Evolutionary conservation across 2,329 filamentous ascomycete genomes (phyloP), one percentile per base, ranked within the genome.

Genomic region (Aspergillus brasiliensis): DNA sequence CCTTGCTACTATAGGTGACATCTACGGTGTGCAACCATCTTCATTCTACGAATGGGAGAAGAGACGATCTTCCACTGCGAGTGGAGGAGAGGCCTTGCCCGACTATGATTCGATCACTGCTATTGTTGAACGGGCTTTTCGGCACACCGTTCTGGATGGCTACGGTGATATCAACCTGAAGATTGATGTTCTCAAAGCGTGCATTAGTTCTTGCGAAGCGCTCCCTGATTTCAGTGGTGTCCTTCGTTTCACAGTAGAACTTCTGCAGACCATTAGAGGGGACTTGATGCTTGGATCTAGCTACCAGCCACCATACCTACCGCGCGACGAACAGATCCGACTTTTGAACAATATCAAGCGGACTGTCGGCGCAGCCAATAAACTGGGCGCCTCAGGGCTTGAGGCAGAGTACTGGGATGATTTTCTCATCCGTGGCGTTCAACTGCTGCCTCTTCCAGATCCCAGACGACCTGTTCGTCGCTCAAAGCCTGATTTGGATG

Each of bases 371-470:
- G 86, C 95, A n/a, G 89, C 91, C 0, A 86, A 85, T 61, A 88
- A 90, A 60, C 77, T 97, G 25, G 92, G 92, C 0, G 78, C 92
- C 27, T 80, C 84, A 5, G 78, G 89, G 58, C 77, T 94, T 44
- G 83, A 87, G 55, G 92, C 92, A 5, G 90, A 95, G 67, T 99
- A 97, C 72, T 99, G 95, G 95, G 95, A 99, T 73, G 92, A 97
- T 70, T 98, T 98, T 68, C 81, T 99, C 8, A 84, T 99, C 49
- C 88, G 95, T 52, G 87, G 87, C 63, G 81, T 96, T 67, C 85
- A 88, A 57, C 80, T 96, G 46, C 86, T 92, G 53, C 81, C 89
- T 23, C 75, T 86, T 38, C 80, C 87, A 8, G 77, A 81, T 44
- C 82, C 83, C 10, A 83, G 85, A 65, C 83, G 84, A 15, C 88